Evolutionary conservation across 2,329 filamentous ascomycete genomes (phyloP), one percentile per base, ranked within the genome.

Genomic region (Fonsecaea multimorphosa): DNA sequence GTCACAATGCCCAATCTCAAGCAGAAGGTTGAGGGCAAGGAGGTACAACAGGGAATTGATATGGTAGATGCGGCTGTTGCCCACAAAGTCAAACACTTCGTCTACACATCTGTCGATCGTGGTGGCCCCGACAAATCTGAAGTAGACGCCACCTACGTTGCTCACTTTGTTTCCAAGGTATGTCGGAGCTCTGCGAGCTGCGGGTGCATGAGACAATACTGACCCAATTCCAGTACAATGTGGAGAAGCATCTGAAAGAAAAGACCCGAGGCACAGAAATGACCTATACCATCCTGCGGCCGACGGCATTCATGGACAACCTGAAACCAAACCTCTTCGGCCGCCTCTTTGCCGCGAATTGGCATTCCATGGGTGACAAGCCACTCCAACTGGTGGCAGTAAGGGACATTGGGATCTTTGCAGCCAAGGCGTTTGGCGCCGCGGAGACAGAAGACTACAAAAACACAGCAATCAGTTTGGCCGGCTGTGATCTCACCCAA

Each of bases 71-170:
- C 81, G n/a, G 80, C 85, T 2, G 73, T 89, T 64, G 80, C 82
- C 29, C 75, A 84, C 29, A 80, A 81, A 12, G 84, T 90, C 44
- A 78, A 81, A 65, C 83, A 87, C 72, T 88, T 90, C 70, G 83
- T 91, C 52, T 90, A 89, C 76, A 84, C 82, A 32, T 86, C 83
- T 59, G 86, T 89, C 29, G 88, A 90, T 68, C 85, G 88, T 44
- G 86, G 87, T 51, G 86, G 87, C 53, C 82, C 85, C 44, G 76
- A 77, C 1, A 80, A 80, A 5, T 83, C 81, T 54, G 82, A 83
- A 71, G 80, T 81, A 3, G 83, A 82, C 66, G 78, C 82, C 0
- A 89, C 87, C 0, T 72, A 79, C 0, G 80, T 90, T 54, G 85
- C 86, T 0, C 87, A 91, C 74, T 91, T 91, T 74, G 80, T 81